These are phyloP conservation scores for Solanum pinnatisectum DNA, from an alignment of 257 asterid species.

Conservation along the genomic window DNA sequence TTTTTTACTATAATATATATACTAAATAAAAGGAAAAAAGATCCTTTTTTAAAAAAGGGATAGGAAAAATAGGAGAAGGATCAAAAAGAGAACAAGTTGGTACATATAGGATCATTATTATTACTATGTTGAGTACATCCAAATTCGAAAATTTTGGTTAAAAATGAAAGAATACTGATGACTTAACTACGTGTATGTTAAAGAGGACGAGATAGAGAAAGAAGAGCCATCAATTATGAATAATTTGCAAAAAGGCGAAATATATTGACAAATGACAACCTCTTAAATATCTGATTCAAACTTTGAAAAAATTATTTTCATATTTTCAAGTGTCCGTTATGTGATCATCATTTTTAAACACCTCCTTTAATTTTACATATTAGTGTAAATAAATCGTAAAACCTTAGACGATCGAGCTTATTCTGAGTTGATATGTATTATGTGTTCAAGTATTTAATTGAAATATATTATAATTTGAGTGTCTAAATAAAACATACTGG, in stretches of 20 bases:
- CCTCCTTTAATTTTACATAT: neutral
- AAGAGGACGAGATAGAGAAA: neutral
- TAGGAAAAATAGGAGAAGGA: neutral
- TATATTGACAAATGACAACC: neutral
- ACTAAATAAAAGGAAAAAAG: neutral
- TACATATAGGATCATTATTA: neutral
- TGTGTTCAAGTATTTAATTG: neutral
- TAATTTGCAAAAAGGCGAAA: neutral
- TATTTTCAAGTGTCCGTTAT: neutral
- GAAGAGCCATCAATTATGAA: neutral
- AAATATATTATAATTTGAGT: neutral
- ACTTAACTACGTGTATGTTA: neutral
- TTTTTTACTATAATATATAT: neutral
- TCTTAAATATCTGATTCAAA: neutral
- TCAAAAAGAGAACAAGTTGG: neutral
- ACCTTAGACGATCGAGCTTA: neutral
- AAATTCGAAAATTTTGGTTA: neutral
- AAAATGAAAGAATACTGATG: neutral
- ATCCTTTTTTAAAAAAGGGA: neutral
- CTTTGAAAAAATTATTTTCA: neutral
- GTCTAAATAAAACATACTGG: neutral
- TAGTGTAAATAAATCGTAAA: neutral
- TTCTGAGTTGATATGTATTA: neutral
- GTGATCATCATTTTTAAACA: neutral
- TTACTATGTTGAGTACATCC: neutral